phyloP scores from a whole-genome alignment of 148 eudicot genomes.

The Vaccinium darrowii region DNA sequence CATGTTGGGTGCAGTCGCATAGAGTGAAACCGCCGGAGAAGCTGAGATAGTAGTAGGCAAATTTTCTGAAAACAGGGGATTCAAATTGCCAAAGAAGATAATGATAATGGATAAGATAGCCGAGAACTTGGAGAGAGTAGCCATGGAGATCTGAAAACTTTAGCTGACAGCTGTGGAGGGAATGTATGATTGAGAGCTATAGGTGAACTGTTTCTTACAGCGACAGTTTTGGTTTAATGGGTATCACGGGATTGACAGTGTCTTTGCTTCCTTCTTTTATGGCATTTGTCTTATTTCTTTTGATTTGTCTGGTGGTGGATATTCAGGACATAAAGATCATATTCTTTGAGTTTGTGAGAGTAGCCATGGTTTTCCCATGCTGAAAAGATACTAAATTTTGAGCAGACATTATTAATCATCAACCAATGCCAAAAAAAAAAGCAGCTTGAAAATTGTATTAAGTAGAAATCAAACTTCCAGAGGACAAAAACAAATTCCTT shows the following conservation, averaged over 20 bases:
- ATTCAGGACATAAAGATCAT: neutral
- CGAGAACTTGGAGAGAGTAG: neutral
- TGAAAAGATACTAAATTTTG: neutral
- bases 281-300: neutral
- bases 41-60: neutral
- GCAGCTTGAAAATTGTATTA: neutral
- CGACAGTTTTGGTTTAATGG: neutral
- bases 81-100: neutral
- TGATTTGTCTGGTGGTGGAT: slow-evolving; percentile 5
- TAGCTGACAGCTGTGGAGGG: neutral
- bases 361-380: neutral
- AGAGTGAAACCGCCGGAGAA: neutral
- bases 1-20: slow-evolving; percentile 2
- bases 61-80: neutral
- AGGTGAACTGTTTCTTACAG: neutral
- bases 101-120: slow-evolving; percentile 4
- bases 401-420: neutral
- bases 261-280: neutral
- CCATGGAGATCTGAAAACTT: slow-evolving; percentile 1
- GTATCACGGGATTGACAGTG: slow-evolving; percentile 11
- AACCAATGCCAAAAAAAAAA: neutral
- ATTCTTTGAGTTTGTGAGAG: neutral
- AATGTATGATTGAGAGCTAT: neutral
- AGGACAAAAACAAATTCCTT: slow-evolving; percentile 6
- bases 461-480: neutral